These are phyloP conservation scores for Fusarium aywerte DNA, from an alignment of 2,329 filamentous ascomycete genomes.

Conservation along the genomic window DNA sequence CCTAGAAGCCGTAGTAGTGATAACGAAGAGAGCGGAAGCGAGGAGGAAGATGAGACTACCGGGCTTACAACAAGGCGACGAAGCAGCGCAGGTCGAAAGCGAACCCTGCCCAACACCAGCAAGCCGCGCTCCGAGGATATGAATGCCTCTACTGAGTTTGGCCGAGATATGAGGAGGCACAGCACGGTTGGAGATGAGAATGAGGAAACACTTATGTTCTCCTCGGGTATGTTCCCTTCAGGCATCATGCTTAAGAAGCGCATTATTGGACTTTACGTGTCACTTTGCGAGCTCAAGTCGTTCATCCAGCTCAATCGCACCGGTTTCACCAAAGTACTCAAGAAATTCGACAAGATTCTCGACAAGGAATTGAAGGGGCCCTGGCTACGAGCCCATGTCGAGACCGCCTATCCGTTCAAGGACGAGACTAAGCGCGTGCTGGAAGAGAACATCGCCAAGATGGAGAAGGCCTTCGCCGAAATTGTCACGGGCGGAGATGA, in stretches of 20 bases:
- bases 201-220: conserved; percentile 74
- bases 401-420: conserved; percentile 83
- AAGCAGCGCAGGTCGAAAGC: conserved; percentile 54
- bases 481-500: conserved; percentile 86
- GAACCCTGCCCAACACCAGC: conserved; percentile 52
- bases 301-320: conserved; percentile 97
- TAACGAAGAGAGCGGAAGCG: conserved; percentile 74
- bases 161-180: conserved; percentile 63
- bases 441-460: conserved; percentile 75
- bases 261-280: conserved; percentile 86
- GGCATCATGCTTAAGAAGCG: conserved; percentile 92
- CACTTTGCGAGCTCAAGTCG: conserved; percentile 93
- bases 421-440: conserved; percentile 75
- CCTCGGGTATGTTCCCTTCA: conserved; percentile 70
- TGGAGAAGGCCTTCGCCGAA: conserved; percentile 83
- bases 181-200: conserved; percentile 81
- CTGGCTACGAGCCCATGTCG: conserved; percentile 80
- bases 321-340: conserved; percentile 94
- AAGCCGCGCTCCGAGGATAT: conserved; percentile 62
- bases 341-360: conserved; percentile 98
- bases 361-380: conserved; percentile 80
- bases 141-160: conserved; percentile 70
- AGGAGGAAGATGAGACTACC: conserved; percentile 70
- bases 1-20: conserved; percentile 59
- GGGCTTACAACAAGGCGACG: conserved; percentile 62